Evolutionary conservation across 1,284 basidiomycete genomes (phyloP), one percentile per base, ranked within the genome.

Genomic region (Lentinus polychrous): DNA sequence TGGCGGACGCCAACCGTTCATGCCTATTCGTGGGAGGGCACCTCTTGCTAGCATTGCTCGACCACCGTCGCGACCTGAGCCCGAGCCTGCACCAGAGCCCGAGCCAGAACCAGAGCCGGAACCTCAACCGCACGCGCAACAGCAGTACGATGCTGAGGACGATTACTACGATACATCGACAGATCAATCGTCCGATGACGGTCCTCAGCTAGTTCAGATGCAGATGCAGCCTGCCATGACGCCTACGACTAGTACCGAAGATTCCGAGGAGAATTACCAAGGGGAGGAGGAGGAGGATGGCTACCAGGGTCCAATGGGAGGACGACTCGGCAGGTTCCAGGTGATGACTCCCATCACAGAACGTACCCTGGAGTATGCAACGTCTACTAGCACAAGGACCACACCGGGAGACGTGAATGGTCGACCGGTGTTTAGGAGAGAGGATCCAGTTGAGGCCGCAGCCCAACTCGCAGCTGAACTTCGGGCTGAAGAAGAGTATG

Each of bases 301-400:
- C 50, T 71, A 69, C 41, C 70, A 72, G 4, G 70, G 74, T 8
- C 83, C 83, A 15, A 70, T 86, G 49, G 83, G 85, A 20, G 82
- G 85, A 10, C 78, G 87, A 42, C 83, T 87, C 57, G 87, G 86
- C 20, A 74, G 73, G 50, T 87, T 91, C 67, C 83, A 90, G 58
- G 81, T 91, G 48, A 91, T 97, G 89, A 96, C 94, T 8, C 94
- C 94, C 1, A 95, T 97, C 60, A 91, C 90, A 3, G 94, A 97
- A 66, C 76, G 93, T 35, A 96, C 94, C 4, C 81, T 80, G 59
- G 94, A 97, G 63, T 93, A 78, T 61, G 27, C 27, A 27, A 90
- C 87, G 10, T 37, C 45, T 2, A 73, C 71, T 36, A 82, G 78
- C 55, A 83, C 77, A n/a, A 72, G 79, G 31, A 58, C 58, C 22